Conservation (phyloP, 495 filamentous ascomycete species). For the Bacidia gigantensis region DNA sequence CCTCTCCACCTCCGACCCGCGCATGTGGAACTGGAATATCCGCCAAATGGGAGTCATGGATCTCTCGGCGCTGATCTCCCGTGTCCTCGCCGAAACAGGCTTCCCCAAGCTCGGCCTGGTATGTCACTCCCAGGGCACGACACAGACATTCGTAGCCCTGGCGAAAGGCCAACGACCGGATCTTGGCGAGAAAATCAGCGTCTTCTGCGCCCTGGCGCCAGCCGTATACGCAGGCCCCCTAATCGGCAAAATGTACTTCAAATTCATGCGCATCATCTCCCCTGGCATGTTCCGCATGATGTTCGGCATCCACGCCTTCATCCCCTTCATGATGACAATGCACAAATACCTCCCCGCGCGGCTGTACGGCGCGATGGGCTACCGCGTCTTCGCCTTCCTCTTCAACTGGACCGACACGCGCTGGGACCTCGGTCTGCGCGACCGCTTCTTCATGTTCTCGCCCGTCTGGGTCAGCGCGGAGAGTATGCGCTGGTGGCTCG, state of each 20-base stretch:
- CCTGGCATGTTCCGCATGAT: conserved; percentile 63
- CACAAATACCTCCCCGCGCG: conserved; percentile 47
- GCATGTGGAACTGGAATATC: conserved; percentile 98
- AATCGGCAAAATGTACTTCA: conserved; percentile 78
- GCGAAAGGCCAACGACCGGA: conserved; percentile 89
- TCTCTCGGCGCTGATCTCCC: conserved; percentile 73
- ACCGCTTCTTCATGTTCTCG: conserved; percentile 82
- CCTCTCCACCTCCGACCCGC: conserved; percentile 59
- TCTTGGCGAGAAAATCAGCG: conserved; percentile 67
- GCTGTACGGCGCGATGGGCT: conserved; percentile 76
- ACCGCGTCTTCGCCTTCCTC: conserved; percentile 78
- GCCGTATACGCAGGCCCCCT: conserved; percentile 84
- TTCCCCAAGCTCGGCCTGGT: conserved; percentile 76
- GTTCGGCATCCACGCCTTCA: conserved; percentile 92
- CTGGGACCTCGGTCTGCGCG: conserved; percentile 71
- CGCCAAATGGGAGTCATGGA: conserved; percentile 87
- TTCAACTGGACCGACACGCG: conserved; percentile 79
- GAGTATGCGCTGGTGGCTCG: conserved; percentile 93
- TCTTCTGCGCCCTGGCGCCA: conserved; percentile 87
- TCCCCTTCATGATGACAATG: conserved; percentile 87
- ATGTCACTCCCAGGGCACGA: conserved; percentile 85
- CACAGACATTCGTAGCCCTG: conserved; percentile 76
- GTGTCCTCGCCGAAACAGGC: conserved; percentile 68
- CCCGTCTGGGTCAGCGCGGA: conserved; percentile 85
- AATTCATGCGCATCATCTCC: conserved; percentile 74